Conservation (phyloP, 192 early-diverging fungal genomes). For the Gigaspora rosea region DNA sequence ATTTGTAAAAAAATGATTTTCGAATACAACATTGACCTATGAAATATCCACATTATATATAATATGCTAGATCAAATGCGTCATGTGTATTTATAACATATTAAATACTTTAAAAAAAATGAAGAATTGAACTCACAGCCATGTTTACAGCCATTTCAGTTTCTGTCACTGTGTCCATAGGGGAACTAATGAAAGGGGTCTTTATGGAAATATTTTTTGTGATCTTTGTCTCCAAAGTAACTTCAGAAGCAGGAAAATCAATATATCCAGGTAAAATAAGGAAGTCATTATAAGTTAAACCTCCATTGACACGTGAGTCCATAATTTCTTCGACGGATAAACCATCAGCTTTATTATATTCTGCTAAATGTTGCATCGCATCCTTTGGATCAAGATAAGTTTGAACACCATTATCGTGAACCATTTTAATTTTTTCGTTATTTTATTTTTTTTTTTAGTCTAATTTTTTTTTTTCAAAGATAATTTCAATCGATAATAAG, state of each 20-base stretch:
- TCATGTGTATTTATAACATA: not conserved
- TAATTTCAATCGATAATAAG: too few relatives aligned
- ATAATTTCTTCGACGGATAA: conserved; percentile 83
- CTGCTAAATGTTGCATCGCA: conserved; percentile 34
- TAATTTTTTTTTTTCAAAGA: too few relatives aligned
- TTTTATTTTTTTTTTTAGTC: too few relatives aligned
- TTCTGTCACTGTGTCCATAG: conserved; percentile 99
- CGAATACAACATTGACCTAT: not conserved
- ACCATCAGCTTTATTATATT: conserved; percentile 68
- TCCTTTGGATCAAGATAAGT: conserved; percentile 36
- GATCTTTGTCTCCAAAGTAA: conserved; percentile 80
- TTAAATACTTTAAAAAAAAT: not conserved
- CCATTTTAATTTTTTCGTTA: not conserved
- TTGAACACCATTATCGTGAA: not conserved
- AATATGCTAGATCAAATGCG: too few relatives aligned
- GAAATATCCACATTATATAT: not conserved
- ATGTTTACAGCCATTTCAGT: conserved; percentile 98
- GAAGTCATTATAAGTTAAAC: conserved; percentile 99
- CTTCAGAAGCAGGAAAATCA: conserved; percentile 83
- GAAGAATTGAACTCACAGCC: conserved; percentile 65
- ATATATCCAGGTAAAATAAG: conserved; percentile 95
- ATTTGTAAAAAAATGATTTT: not conserved
- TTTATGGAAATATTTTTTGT: conserved; percentile 90
- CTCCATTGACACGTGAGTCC: conserved; percentile 76
- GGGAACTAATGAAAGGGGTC: conserved; percentile 92